These are phyloP conservation scores for Aspergillus persii DNA, from an alignment of 2,329 filamentous ascomycete genomes.

Conservation along the genomic window DNA sequence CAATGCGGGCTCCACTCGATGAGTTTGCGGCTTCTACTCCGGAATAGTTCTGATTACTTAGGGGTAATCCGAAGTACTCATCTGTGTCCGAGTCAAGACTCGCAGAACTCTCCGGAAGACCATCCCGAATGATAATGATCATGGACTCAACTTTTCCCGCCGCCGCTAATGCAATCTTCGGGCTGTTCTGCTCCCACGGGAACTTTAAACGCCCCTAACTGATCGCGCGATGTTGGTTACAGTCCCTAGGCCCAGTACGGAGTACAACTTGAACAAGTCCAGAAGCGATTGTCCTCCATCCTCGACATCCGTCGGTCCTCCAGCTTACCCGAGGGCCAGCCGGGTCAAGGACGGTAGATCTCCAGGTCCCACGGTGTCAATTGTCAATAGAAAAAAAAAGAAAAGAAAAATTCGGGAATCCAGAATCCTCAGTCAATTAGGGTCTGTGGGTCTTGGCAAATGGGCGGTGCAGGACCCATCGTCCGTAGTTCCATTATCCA, in stretches of 20 bases:
- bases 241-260: too few species aligned
- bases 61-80: too few species aligned
- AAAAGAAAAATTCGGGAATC: neutral
- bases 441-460: neutral
- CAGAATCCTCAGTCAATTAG: neutral
- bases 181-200: neutral
- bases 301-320: neutral
- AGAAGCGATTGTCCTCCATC: too few species aligned
- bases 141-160: neutral
- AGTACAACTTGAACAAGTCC: too few species aligned
- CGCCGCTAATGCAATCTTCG: neutral
- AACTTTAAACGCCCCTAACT: neutral
- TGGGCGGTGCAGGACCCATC: neutral
- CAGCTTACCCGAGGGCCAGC: neutral
- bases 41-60: too few species aligned
- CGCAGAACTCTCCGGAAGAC: too few species aligned
- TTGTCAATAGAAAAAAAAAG: neutral
- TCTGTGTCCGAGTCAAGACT: too few species aligned
- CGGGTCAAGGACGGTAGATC: neutral
- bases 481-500: neutral
- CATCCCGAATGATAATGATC: too few species aligned
- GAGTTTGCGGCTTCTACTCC: neutral
- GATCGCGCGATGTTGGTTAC: neutral
- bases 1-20: neutral
- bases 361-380: neutral